Evolutionary conservation across 768 basidiomycete genomes (phyloP), one percentile per base, ranked within the genome.

Genomic region (Collybia sordida): DNA sequence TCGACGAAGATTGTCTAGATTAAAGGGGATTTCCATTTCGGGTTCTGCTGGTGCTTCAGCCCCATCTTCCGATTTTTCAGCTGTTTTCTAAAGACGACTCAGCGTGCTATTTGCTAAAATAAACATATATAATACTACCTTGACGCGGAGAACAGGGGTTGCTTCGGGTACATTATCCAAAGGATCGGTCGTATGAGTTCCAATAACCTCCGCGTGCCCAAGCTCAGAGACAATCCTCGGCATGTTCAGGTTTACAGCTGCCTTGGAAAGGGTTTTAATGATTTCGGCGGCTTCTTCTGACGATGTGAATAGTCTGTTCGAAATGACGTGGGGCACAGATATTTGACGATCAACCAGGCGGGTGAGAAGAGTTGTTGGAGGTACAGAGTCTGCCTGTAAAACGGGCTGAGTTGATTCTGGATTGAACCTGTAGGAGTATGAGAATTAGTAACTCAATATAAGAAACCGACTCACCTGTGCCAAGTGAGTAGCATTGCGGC

Each of bases 1-100:
- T 19, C 78, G 77, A 18, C 90, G 83, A 27, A 94, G 75, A 44
- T 80, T 81, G 18, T 78, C 73, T 44, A 93, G 74, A 61, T 92
- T 90, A 71, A 90, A 93, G 1, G 89, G 89, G 6, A 90, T 69
- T 54, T 80, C 74, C 22, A 54, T 45, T 37, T 70, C 62, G 14
- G 47, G 36, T 51, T 62, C 45, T 14, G 63, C 44, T 8, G 53
- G 59, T 5, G 59, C 57, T 21, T 58, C 63, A 35, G 56, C 47
- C 36, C 50, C 50, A 42, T 59, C 55, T 14, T 14, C 47, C 53
- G 48, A 57, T 63, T 60, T 59, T 41, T 18, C 46, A 42, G 39
- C 50, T 21, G 50, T 45, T 42, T 50, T 35, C 45, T 34, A 24
- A 42, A 18, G 19, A 28, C 23, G 7, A 5, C 15, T 37, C 34